These are phyloP conservation scores for Phaffomyces thermotolerans DNA, from an alignment of 805 yeast species.

Conservation along the genomic window DNA sequence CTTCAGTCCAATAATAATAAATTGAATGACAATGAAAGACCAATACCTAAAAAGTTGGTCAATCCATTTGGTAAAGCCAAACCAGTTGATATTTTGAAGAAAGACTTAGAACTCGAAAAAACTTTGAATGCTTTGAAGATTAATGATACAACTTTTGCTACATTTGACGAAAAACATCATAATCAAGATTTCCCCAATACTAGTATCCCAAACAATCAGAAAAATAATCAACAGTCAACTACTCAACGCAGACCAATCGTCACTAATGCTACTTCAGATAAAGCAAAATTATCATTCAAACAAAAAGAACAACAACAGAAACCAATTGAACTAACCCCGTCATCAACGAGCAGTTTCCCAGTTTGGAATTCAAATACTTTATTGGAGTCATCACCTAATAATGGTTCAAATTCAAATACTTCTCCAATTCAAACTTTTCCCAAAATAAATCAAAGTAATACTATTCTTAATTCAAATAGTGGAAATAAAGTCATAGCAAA, in stretches of 20 bases:
- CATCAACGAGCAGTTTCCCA: conserved; percentile 1
- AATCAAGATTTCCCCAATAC: background rate
- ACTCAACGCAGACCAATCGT: too few relatives aligned
- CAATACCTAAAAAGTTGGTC: conserved; percentile 25
- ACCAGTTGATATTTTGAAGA: conserved; percentile 72
- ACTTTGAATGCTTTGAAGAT: conserved; percentile 34
- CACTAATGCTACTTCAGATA: too few relatives aligned
- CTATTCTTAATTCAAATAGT: background rate
- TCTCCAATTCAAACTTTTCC: conserved; percentile 4
- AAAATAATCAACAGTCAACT: background rate
- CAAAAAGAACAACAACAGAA: background rate
- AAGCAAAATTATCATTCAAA: too few relatives aligned
- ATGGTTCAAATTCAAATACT: background rate
- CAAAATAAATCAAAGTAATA: background rate
- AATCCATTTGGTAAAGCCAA: conserved; percentile 83
- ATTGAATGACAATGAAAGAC: background rate
- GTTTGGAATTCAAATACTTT: background rate
- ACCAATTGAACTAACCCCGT: background rate
- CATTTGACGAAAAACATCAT: conserved; percentile 14
- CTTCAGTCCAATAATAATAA: background rate
- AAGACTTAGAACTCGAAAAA: conserved; percentile 55
- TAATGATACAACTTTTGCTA: conserved; percentile 34
- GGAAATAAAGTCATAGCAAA: background rate
- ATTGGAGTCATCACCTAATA: background rate
- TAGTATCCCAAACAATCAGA: background rate